Conservation (phyloP, 805 yeast species). For the Yamadazyma insecticola region DNA sequence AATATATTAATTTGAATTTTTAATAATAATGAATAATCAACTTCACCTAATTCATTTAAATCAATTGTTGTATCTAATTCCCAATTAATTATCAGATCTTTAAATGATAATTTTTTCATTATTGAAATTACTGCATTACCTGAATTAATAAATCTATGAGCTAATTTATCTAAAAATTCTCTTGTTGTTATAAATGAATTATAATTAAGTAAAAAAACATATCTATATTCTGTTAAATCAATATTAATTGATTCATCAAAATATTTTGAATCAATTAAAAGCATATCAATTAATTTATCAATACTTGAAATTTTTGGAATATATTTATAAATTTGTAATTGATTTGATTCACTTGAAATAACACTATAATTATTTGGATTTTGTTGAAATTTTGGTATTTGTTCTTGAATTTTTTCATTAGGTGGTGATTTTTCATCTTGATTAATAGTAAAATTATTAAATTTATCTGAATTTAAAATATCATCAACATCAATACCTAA, state of each 20-base stretch:
- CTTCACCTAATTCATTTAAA: constrained; percentile 38
- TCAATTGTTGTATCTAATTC: constrained; percentile 32
- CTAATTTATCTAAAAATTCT: constrained; percentile 35
- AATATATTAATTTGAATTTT: constrained; percentile 79
- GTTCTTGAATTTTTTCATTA: background rate
- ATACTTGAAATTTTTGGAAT: constrained; percentile 53
- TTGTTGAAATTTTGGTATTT: background rate
- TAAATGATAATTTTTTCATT: constrained; percentile 42
- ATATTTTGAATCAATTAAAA: constrained; percentile 66
- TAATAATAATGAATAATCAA: constrained; percentile 64
- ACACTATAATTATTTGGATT: constrained; percentile 7
- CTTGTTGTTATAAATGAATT: constrained; percentile 36
- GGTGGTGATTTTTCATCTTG: background rate
- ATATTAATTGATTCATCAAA: constrained; percentile 37
- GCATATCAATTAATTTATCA: constrained; percentile 72
- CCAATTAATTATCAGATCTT: too few relatives aligned
- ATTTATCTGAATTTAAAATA: constrained; percentile 36
- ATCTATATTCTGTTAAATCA: constrained; percentile 37
- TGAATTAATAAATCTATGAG: constrained; percentile 37
- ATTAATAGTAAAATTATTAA: constrained; percentile 23
- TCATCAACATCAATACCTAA: constrained; percentile 42
- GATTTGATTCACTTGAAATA: constrained; percentile 13
- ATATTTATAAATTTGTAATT: constrained; percentile 13
- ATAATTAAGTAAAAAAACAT: constrained; percentile 38
- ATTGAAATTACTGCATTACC: constrained; percentile 43